These are phyloP conservation scores for Myriosclerotinia curreyana DNA, from an alignment of 2,329 filamentous ascomycete genomes.

Conservation along the genomic window DNA sequence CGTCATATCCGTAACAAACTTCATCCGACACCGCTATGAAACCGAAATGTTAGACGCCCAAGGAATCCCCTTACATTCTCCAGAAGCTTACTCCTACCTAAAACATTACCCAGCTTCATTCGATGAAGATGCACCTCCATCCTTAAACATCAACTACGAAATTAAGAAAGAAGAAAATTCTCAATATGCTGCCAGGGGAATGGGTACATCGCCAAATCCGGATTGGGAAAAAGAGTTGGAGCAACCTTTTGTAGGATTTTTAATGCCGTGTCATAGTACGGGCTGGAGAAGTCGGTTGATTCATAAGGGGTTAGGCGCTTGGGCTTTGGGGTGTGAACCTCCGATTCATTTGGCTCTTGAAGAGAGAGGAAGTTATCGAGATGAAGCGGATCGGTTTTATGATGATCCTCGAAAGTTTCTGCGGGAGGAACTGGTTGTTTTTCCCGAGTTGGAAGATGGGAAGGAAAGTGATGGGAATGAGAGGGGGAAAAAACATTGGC, in stretches of 20 bases:
- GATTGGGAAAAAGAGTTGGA: conserved; percentile 10
- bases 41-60: conserved; percentile 48
- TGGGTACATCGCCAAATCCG: conserved; percentile 19
- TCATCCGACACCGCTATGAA: conserved; percentile 73
- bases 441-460: conserved; percentile 27
- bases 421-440: conserved; percentile 32
- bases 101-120: conserved; percentile 12
- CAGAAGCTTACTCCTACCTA: conserved; percentile 22
- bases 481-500: conserved; percentile 37
- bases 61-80: conserved; percentile 35
- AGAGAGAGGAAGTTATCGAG: conserved; percentile 68
- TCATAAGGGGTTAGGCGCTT: conserved; percentile 69
- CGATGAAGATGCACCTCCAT: background rate
- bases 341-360: conserved; percentile 63
- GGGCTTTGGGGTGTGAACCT: conserved; percentile 87
- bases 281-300: conserved; percentile 90
- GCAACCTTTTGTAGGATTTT: conserved; percentile 66
- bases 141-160: conserved; percentile 1
- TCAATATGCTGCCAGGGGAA: background rate
- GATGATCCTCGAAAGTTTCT: conserved; percentile 59
- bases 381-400: conserved; percentile 93
- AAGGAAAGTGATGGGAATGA: background rate
- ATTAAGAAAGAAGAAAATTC: conserved; percentile 16
- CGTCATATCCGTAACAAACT: conserved; percentile 68
- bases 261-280: conserved; percentile 95